Evolutionary conservation across 352 stramenopile species (phyloP).

Genomic region (Phytophthora pini): DNA sequence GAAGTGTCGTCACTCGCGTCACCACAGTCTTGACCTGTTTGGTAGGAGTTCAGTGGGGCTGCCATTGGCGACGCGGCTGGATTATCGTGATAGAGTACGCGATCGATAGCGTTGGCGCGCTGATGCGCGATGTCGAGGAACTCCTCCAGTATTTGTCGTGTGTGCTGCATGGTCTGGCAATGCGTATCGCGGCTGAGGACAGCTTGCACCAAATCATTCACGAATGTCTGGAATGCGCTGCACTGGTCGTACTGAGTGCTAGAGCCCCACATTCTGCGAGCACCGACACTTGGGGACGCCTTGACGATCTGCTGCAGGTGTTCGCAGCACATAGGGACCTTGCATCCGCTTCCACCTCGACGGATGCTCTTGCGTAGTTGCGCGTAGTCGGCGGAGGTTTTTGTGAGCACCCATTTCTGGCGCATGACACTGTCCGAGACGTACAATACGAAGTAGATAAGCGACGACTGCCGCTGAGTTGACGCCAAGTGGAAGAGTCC

Average conservation of each 20-base stretch:
- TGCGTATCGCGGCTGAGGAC: conserved; percentile 43
- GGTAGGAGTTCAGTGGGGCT: conserved; percentile 11
- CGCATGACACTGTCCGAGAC: conserved; percentile 71
- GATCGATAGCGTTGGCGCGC: conserved; percentile 37
- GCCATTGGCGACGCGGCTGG: conserved; percentile 10
- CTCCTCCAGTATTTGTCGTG: conserved; percentile 46
- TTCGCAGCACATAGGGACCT: conserved; percentile 56
- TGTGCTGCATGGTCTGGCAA: conserved; percentile 48
- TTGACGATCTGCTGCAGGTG: conserved; percentile 62
- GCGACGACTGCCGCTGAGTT: conserved; percentile 24
- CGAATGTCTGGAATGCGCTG: conserved; percentile 60
- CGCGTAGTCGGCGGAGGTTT: conserved; percentile 53
- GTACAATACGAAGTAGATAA: conserved; percentile 67
- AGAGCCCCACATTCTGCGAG: conserved; percentile 22
- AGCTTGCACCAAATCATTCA: conserved; percentile 65
- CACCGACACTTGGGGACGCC: conserved; percentile 15
- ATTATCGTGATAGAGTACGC: conserved; percentile 30
- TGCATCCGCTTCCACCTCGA: conserved; percentile 44
- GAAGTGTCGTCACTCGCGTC: conserved; percentile 39
- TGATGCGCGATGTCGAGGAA: conserved; percentile 61
- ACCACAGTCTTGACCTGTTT: conserved; percentile 16
- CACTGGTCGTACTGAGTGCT: conserved; percentile 55
- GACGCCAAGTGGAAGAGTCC: conserved; percentile 28
- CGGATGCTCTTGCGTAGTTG: conserved; percentile 52
- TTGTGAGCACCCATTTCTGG: conserved; percentile 77